Percentiles rank a stretch among this genome's conserved stretches.
Conservation (phyloP, 2,329 filamentous ascomycete species). For the Blastomyces percursus region DNA sequence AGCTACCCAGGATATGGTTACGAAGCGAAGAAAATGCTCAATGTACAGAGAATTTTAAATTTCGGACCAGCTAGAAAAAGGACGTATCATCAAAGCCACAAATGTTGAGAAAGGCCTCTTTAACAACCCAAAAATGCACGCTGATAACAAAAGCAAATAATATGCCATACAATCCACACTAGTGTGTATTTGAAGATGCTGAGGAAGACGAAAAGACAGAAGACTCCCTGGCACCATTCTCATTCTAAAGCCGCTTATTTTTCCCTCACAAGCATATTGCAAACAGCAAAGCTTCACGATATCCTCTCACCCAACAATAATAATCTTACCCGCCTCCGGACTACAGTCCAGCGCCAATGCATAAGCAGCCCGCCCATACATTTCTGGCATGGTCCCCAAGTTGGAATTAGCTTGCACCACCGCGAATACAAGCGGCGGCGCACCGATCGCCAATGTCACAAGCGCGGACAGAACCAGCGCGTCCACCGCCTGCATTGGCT, state of each 20-base stretch:
- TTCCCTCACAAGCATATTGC: neutral
- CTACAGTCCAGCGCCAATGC: conserved; percentile 1
- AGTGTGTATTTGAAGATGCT: neutral
- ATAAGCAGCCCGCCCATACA: conserved; percentile 2
- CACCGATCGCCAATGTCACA: neutral
- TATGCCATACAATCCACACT: neutral
- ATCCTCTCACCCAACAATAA: conserved; percentile 3
- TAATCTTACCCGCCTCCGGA: neutral
- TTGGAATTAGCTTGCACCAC: neutral
- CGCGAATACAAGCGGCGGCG: conserved; percentile 2
- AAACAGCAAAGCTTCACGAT: neutral
- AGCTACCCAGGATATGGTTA: neutral
- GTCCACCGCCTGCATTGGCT: conserved; percentile 2
- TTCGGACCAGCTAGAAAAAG: neutral
- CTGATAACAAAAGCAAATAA: neutral
- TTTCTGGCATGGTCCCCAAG: neutral
- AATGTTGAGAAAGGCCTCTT: neutral
- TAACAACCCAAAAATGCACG: neutral
- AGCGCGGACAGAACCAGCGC: conserved; percentile 2
- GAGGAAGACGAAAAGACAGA: neutral
- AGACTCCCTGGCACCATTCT: neutral
- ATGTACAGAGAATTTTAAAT: neutral
- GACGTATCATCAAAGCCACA: neutral
- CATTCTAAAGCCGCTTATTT: neutral
- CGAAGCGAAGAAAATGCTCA: neutral